Conservation (phyloP, 345 rosid genomes). For the Corchorus capsularis region DNA sequence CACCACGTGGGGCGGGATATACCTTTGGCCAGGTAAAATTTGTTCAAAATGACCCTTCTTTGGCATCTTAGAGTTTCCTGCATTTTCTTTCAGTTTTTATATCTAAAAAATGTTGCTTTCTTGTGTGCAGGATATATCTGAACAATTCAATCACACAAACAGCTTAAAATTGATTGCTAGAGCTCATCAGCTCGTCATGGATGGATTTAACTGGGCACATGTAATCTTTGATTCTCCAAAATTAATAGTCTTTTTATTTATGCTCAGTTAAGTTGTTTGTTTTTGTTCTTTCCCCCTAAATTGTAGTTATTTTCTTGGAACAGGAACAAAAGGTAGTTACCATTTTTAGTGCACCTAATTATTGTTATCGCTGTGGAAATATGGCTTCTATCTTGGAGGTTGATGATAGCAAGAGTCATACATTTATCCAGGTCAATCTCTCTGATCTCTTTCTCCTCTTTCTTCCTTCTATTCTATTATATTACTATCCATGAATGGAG, state of each 20-base stretch:
- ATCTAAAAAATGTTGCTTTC: constrained; percentile 9
- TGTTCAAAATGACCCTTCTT: constrained; percentile 2
- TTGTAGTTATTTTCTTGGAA: constrained; percentile 23
- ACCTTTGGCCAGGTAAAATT: constrained; percentile 88
- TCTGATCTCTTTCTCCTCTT: neutral
- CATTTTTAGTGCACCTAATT: constrained; percentile 96
- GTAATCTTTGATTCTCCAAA: constrained; percentile 38
- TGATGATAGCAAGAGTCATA: constrained; percentile 85
- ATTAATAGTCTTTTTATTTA: neutral
- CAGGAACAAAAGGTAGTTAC: constrained; percentile 99
- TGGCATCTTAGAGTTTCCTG: neutral
- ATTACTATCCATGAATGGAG: neutral
- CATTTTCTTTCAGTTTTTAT: constrained; percentile 15
- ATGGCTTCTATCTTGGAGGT: constrained; percentile 99
- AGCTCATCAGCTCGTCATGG: constrained; percentile 99
- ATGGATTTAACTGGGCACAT: constrained; percentile 98
- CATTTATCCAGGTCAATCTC: constrained; percentile 83
- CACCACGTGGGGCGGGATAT: constrained; percentile 98
- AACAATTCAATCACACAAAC: constrained; percentile 93
- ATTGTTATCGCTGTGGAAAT: constrained; percentile 99
- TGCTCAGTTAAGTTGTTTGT: constrained; percentile 16
- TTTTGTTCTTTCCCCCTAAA: neutral
- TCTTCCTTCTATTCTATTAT: neutral
- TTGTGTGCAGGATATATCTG: constrained; percentile 78
- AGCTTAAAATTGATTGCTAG: constrained; percentile 88